Base-by-base conservation (phyloP, 1,284 basidiomycete species). In the Takashimella koratensis region DNA sequence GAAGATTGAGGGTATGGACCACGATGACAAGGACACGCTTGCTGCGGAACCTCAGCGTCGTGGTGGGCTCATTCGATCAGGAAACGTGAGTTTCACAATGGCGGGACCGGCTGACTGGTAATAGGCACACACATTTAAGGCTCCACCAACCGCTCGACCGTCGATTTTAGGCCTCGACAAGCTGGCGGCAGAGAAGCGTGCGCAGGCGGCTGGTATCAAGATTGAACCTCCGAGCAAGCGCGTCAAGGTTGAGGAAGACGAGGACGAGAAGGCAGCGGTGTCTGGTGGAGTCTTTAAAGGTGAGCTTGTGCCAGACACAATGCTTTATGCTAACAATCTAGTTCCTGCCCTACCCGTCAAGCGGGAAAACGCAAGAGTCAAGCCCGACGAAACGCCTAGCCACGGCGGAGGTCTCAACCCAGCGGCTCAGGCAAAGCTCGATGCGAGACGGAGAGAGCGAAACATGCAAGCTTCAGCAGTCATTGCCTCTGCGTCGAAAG, bases 371-470 rank as follows among this genome's bases (percentile, higher is more conserved):
- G 73, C 81, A 2, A 83, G 93, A 11, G 84, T 88, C 56, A 79
- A 87, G 62, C 88, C 85, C 0, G 87, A 88, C 61, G 92, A 95
- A 62, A 97, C 93, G 0, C 93, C 93, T 0, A 94, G 92, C n/a
- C 89, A 94, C 70, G 86, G 89, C 1, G 87, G 89, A 45, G 94
- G 93, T 11, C 77, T 97, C 25, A 88, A 88, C 0, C 86, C 90
- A 23, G 76, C 79, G 1, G 90, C 86, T 8, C 79, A 85, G 23
- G 80, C 81, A 61, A 77, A 82, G 56, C 74, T 96, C 25, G 90
- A 93, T 51, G 91, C 92, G 56, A 77, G 88, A 64, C 81, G 87
- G 51, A 81, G 79, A 56, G 82, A 81, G 56, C 77, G 82, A 59
- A 88, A 90, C 47, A 85, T 81, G 57, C 69, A 71, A 0, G 54